Conservation (phyloP, 176 grass and related monocot species). For the Coix lacrymajobi region DNA sequence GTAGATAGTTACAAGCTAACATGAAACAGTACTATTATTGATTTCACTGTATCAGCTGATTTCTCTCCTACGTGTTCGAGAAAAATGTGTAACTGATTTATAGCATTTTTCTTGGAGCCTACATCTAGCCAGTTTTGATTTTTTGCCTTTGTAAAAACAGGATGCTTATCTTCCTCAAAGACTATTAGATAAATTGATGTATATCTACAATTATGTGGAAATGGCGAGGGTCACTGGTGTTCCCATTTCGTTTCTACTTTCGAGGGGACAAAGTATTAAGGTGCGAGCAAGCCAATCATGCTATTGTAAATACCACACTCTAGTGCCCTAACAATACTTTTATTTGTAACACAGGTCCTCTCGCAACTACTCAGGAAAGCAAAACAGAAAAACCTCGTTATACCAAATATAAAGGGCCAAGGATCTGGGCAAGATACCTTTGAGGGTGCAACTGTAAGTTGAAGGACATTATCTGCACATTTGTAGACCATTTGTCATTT, state of each 20-base stretch:
- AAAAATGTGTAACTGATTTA: not conserved
- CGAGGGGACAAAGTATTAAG: slow-evolving; percentile 98
- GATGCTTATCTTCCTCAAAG: slow-evolving; percentile 97
- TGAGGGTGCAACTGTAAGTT: slow-evolving; percentile 99
- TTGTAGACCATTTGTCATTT: not conserved
- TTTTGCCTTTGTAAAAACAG: slow-evolving; percentile 44
- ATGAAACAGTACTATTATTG: not conserved
- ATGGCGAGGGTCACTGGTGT: slow-evolving; percentile 99
- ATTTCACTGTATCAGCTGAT: slow-evolving; percentile 14
- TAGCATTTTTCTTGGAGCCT: slow-evolving; percentile 5
- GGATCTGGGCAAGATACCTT: slow-evolving; percentile 78
- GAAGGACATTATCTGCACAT: slow-evolving; percentile 10
- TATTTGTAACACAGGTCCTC: slow-evolving; percentile 56
- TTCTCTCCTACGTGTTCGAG: not conserved
- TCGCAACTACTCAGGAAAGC: slow-evolving; percentile 91
- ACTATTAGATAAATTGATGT: slow-evolving; percentile 96
- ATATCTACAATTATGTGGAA: slow-evolving; percentile 98
- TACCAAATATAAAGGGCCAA: slow-evolving; percentile 97
- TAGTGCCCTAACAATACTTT: slow-evolving; percentile 27
- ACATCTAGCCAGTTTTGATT: not conserved
- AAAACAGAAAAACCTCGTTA: slow-evolving; percentile 90
- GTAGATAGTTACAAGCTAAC: slow-evolving; percentile 1
- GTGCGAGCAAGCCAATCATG: slow-evolving; percentile 26
- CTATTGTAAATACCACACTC: not conserved
- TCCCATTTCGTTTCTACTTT: slow-evolving; percentile 89